phyloP scores from a whole-genome alignment of 257 asterid species.

The Henckelia pumila region DNA sequence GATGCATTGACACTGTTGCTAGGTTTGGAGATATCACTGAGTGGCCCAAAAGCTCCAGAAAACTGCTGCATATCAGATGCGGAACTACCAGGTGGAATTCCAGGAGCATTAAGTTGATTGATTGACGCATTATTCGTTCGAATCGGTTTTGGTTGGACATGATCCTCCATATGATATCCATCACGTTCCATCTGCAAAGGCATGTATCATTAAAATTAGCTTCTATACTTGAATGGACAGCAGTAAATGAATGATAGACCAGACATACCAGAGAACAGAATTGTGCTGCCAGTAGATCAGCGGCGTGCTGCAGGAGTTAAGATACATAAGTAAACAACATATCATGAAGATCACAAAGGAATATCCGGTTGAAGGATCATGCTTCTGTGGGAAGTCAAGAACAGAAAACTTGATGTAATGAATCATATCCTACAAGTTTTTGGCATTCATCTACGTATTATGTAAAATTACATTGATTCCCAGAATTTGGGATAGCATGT shows the following conservation, averaged over 20 bases:
- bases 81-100: slow-evolving; percentile 38
- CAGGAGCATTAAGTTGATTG: slow-evolving; percentile 44
- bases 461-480: background rate
- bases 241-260: background rate
- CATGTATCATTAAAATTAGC: slow-evolving; percentile 9
- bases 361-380: background rate
- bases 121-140: slow-evolving; percentile 39
- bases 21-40: slow-evolving; percentile 52
- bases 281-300: slow-evolving; percentile 89
- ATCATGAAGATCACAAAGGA: slow-evolving; percentile 1
- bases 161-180: slow-evolving; percentile 73
- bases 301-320: slow-evolving; percentile 67
- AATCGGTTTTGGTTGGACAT: slow-evolving; percentile 58
- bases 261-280: slow-evolving; percentile 68
- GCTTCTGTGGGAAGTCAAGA: slow-evolving; percentile 18
- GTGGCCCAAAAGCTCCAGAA: slow-evolving; percentile 51
- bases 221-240: background rate
- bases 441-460: background rate
- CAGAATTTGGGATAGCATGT: background rate
- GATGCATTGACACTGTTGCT: slow-evolving; percentile 43
- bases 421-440: background rate
- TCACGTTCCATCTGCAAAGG: slow-evolving; percentile 69
- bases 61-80: slow-evolving; percentile 64
- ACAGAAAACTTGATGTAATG: slow-evolving; percentile 7
- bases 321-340: slow-evolving; percentile 27